Evolutionary conservation across 768 basidiomycete species (phyloP).

Genomic region (Hygrophorus russula): DNA sequence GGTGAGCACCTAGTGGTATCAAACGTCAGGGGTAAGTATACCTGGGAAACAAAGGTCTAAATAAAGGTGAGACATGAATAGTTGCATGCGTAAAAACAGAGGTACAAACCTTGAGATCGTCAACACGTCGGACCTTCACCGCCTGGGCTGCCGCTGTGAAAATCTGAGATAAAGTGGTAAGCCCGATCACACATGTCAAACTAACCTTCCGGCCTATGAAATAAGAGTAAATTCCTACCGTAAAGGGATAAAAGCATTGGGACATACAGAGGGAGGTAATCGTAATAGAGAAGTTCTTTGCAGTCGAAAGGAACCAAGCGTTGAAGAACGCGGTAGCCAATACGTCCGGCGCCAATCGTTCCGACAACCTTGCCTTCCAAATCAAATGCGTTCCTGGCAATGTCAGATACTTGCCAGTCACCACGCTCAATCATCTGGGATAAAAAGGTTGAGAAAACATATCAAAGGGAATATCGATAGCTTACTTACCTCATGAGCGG

Average conservation of each 20-base stretch:
- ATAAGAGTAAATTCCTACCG: background rate
- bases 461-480: background rate
- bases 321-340: slow-evolving; percentile 82
- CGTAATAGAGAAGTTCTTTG: slow-evolving; percentile 88
- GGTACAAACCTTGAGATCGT: slow-evolving; percentile 55
- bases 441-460: background rate
- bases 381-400: slow-evolving; percentile 79
- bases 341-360: slow-evolving; percentile 72
- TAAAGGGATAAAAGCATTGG: background rate
- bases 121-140: slow-evolving; percentile 63
- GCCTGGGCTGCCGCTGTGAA: slow-evolving; percentile 47
- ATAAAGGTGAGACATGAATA: background rate
- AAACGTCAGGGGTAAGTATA: slow-evolving; percentile 4
- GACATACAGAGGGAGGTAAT: slow-evolving; percentile 51
- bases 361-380: slow-evolving; percentile 88
- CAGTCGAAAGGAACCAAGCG: slow-evolving; percentile 73
- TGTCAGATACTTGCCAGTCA: slow-evolving; percentile 78
- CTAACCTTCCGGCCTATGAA: background rate
- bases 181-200: background rate
- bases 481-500: slow-evolving; percentile 71
- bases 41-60: slow-evolving; percentile 35
- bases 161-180: background rate
- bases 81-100: background rate
- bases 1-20: background rate
- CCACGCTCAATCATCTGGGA: slow-evolving; percentile 68